A percentile compares a stretch with the other conserved stretches of the same genome.
Evolutionary conservation across 108 stramenopile species (phyloP).

Genomic region (Epithemia pelagica): DNA sequence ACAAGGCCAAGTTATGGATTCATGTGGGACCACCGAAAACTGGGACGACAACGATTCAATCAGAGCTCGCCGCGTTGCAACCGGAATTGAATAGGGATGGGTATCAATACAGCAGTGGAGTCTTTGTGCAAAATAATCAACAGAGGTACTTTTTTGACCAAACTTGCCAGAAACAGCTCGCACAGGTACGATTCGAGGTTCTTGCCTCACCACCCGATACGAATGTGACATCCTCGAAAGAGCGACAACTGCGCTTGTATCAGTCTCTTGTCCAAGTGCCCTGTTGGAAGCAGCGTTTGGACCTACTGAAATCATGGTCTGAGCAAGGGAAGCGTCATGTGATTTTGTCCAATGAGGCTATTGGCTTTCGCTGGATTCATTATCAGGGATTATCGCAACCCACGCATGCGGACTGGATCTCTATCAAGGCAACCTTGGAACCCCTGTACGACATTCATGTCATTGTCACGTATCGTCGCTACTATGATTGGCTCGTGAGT

Average conservation of each 20-base stretch:
- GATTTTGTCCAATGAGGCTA: not conserved
- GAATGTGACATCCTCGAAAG: not conserved
- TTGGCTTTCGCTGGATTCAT: not conserved
- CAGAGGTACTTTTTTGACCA: not conserved
- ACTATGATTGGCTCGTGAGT: not conserved
- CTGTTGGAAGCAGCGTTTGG: not conserved
- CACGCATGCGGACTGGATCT: not conserved
- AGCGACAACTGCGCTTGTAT: not conserved
- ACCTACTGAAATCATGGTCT: not conserved
- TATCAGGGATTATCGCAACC: not conserved
- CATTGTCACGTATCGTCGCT: not conserved
- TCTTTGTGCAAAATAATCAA: not conserved
- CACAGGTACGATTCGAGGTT: not conserved
- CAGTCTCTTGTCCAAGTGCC: not conserved
- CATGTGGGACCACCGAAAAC: conserved; percentile 11
- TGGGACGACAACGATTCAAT: conserved; percentile 6
- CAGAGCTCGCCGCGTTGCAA: not conserved
- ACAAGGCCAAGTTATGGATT: not conserved
- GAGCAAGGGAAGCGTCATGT: not conserved
- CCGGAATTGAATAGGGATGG: not conserved
- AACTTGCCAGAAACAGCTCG: not conserved
- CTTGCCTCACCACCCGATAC: not conserved
- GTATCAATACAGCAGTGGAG: not conserved
- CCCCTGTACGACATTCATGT: not conserved
- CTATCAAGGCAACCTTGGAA: not conserved